Evolutionary conservation across 495 filamentous ascomycete species (phyloP).

Genomic region (Aspergillus olivimuriae): DNA sequence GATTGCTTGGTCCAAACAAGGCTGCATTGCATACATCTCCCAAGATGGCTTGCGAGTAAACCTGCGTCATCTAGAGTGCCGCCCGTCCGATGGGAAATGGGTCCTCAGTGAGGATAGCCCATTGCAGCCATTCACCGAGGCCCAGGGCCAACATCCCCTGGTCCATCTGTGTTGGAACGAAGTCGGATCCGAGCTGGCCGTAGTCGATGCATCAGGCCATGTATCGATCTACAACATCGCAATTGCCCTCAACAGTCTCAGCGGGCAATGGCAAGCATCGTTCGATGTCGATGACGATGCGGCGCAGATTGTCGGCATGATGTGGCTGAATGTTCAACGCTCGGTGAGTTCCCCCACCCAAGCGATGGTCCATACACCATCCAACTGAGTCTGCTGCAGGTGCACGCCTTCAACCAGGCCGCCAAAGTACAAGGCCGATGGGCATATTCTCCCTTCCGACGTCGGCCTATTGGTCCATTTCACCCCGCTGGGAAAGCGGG

Average conservation of each 20-base stretch:
- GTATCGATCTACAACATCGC: constrained; percentile 59
- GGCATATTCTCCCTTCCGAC: constrained; percentile 43
- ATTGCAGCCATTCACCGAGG: constrained; percentile 34
- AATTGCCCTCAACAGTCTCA: constrained; percentile 61
- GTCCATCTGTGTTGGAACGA: constrained; percentile 79
- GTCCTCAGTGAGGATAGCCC: constrained; percentile 58
- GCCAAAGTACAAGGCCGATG: constrained; percentile 45
- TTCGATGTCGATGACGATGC: constrained; percentile 63
- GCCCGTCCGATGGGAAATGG: constrained; percentile 68
- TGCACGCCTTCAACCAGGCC: constrained; percentile 47
- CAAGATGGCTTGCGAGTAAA: constrained; percentile 61
- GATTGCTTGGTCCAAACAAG: constrained; percentile 84
- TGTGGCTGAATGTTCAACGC: constrained; percentile 68
- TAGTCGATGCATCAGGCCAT: constrained; percentile 67
- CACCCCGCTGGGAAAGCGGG: constrained; percentile 63
- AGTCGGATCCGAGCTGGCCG: constrained; percentile 64
- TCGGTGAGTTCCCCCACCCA: constrained; percentile 37
- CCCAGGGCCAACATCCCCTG: constrained; percentile 46
- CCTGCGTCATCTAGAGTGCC: constrained; percentile 64
- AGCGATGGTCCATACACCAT: too few species aligned
- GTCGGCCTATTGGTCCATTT: constrained; percentile 53
- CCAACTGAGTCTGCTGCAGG: too few species aligned
- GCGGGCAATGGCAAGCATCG: constrained; percentile 44
- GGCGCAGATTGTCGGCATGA: constrained; percentile 70
- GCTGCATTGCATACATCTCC: constrained; percentile 78